A percentile compares a stretch with the other conserved stretches of the same genome.
Evolutionary conservation across 495 filamentous ascomycete species (phyloP).

Genomic region (Neurospora sp.): DNA sequence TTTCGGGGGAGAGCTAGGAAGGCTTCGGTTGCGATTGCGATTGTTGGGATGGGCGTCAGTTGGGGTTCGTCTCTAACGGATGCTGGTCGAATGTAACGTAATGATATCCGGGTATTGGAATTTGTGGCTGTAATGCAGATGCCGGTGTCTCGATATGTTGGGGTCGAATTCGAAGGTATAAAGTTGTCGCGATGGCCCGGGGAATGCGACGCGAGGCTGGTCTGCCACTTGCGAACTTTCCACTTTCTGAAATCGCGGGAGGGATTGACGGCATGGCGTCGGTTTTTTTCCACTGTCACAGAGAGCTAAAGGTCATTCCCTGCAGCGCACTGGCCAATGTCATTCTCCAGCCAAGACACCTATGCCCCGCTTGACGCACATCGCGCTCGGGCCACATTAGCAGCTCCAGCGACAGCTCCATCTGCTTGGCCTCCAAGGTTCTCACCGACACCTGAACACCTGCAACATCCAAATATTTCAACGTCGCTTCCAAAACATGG

Average conservation of each 20-base stretch:
- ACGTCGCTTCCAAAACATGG: not conserved
- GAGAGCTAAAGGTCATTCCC: not conserved
- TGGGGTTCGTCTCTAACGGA: not conserved
- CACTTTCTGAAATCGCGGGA: not conserved
- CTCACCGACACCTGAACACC: not conserved
- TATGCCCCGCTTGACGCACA: not conserved
- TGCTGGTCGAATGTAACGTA: not conserved
- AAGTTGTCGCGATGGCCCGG: not conserved
- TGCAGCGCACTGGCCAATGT: not conserved
- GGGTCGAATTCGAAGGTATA: not conserved
- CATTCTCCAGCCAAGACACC: not conserved
- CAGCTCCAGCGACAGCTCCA: not conserved
- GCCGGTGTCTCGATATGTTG: not conserved
- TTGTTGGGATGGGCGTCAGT: not conserved
- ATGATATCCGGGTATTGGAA: not conserved
- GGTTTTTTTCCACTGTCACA: not conserved
- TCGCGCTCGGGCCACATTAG: not conserved
- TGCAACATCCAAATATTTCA: not conserved
- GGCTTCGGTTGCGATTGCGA: not conserved
- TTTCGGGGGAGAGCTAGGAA: not conserved
- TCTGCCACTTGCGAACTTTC: not conserved
- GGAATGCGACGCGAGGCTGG: conserved; percentile 4
- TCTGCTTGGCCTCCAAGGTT: not conserved
- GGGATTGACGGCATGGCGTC: not conserved
- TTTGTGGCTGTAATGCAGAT: not conserved